These are phyloP conservation scores for Penicillium desertorum DNA, from an alignment of 495 filamentous ascomycete genomes.

Conservation along the genomic window DNA sequence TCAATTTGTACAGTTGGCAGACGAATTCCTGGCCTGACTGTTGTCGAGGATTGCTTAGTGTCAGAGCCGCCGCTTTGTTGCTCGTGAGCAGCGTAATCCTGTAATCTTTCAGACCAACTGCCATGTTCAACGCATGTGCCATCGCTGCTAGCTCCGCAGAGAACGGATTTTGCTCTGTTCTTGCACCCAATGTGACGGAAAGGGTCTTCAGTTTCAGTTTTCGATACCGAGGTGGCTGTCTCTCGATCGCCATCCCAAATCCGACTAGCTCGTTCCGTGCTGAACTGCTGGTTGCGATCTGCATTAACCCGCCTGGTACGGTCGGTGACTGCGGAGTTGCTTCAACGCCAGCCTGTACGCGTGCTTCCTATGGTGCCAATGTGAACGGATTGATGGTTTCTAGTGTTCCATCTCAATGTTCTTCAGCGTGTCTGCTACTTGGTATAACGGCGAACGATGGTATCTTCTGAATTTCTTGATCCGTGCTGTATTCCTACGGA, in stretches of 20 bases:
- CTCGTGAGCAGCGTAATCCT: constrained; percentile 1
- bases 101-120: background rate
- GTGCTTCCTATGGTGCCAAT: too few species aligned
- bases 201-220: constrained; percentile 2
- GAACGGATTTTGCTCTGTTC: constrained; percentile 1
- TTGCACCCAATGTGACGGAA: background rate
- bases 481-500: too few species aligned
- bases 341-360: too few species aligned
- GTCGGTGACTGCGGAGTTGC: background rate
- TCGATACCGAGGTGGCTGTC: constrained; percentile 1
- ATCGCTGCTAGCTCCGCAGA: background rate
- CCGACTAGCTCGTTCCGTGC: constrained; percentile 8
- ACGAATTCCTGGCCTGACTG: too few species aligned
- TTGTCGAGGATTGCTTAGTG: background rate
- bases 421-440: too few species aligned
- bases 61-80: constrained; percentile 2
- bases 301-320: background rate
- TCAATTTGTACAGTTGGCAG: constrained; percentile 20
- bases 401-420: too few species aligned
- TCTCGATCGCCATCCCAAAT: constrained; percentile 8
- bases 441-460: too few species aligned
- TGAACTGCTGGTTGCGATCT: constrained; percentile 6
- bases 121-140: background rate
- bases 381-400: too few species aligned
- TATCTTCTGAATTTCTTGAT: too few species aligned